These are phyloP conservation scores for Phytopythium delawarense DNA, from an alignment of 352 stramenopile genomes.

Conservation along the genomic window DNA sequence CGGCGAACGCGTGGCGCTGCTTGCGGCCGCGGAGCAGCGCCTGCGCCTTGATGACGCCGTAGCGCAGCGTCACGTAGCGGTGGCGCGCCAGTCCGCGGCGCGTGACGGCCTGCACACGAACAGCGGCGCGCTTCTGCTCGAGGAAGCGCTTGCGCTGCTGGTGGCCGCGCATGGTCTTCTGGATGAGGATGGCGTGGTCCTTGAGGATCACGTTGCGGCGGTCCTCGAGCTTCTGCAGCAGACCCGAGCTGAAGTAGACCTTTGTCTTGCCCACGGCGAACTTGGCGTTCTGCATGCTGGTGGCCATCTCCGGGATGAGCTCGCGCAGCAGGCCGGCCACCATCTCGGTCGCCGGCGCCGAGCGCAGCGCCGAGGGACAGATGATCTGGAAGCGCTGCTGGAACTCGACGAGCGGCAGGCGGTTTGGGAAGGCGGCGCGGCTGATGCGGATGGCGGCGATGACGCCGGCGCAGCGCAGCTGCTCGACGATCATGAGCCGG, in stretches of 20 bases:
- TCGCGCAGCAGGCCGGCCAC: conserved; percentile 74
- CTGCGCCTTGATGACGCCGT: conserved; percentile 51
- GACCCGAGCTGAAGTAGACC: conserved; percentile 86
- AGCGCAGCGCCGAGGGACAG: conserved; percentile 58
- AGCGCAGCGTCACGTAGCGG: conserved; percentile 43
- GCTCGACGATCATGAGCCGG: conserved; percentile 82
- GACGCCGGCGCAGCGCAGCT: conserved; percentile 87
- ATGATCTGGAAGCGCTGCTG: conserved; percentile 83
- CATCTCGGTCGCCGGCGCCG: conserved; percentile 54
- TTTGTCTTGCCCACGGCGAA: conserved; percentile 79
- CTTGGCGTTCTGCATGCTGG: conserved; percentile 69
- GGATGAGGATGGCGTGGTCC: conserved; percentile 67
- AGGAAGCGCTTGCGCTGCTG: conserved; percentile 56
- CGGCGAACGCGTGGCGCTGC: conserved; percentile 50
- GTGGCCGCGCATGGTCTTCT: conserved; percentile 68
- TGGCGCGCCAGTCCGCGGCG: conserved; percentile 32
- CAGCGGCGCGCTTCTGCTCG: conserved; percentile 31
- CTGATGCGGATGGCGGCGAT: conserved; percentile 89
- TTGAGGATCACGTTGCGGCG: conserved; percentile 71
- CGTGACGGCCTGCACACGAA: conserved; percentile 48
- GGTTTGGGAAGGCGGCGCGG: conserved; percentile 87
- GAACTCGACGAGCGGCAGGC: conserved; percentile 87
- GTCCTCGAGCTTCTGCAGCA: conserved; percentile 90
- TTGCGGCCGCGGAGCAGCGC: conserved; percentile 47
- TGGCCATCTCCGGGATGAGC: conserved; percentile 53